Conservation (phyloP, 305 asterid species). For the Lippia alba region DNA sequence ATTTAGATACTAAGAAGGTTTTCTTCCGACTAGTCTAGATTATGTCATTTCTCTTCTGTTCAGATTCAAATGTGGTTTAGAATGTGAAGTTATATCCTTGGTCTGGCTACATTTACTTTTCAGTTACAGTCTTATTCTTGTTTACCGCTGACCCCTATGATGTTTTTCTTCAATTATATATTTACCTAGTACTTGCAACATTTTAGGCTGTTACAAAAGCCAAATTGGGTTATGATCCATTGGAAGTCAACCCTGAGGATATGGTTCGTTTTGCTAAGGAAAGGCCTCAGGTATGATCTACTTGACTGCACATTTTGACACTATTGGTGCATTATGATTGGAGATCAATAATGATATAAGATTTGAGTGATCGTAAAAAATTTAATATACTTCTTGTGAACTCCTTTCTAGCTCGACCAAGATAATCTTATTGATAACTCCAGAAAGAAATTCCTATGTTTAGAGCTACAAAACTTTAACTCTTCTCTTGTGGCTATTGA, state of each 20-base stretch:
- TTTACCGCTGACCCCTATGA: conserved; percentile 25
- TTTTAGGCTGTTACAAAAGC: conserved; percentile 97
- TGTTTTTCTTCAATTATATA: conserved; percentile 16
- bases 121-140: conserved; percentile 22
- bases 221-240: conserved; percentile 95
- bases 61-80: conserved; percentile 21
- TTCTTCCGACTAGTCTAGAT: not conserved
- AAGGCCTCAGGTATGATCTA: conserved; percentile 82
- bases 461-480: conserved; percentile 26
- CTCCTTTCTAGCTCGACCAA: conserved; percentile 22
- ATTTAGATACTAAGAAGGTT: not conserved
- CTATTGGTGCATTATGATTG: conserved; percentile 23
- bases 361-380: conserved; percentile 24
- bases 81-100: conserved; percentile 22
- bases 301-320: conserved; percentile 22
- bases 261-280: conserved; percentile 99
- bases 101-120: not conserved
- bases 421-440: not conserved
- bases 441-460: conserved; percentile 10
- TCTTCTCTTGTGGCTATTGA: conserved; percentile 33
- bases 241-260: conserved; percentile 99
- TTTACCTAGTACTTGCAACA: conserved; percentile 10
- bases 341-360: conserved; percentile 4
- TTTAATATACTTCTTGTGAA: conserved; percentile 12
- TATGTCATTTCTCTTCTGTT: conserved; percentile 23